These are phyloP conservation scores for Leishmania mexicana DNA, from an alignment of 208 protist species.

Conservation along the genomic window DNA sequence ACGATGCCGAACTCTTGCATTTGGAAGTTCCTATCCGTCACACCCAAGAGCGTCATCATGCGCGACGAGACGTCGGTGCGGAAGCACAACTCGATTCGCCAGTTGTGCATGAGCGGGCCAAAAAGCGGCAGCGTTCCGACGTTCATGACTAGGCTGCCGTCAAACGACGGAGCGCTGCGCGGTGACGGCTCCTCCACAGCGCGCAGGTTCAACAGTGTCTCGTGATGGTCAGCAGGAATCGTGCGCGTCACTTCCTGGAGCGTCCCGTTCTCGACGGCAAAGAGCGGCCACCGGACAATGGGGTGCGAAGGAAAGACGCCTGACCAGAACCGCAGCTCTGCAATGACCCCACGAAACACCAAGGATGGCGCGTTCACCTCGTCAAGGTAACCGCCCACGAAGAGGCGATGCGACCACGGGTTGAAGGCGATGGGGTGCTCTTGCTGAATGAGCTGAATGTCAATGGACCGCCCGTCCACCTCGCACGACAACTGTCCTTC, in stretches of 20 bases:
- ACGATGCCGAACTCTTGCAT: slow-evolving; percentile 90
- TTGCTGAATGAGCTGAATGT: slow-evolving; percentile 80
- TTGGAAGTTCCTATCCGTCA: slow-evolving; percentile 81
- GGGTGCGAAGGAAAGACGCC: slow-evolving; percentile 48
- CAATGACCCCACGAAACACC: slow-evolving; percentile 75
- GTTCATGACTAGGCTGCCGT: slow-evolving; percentile 81
- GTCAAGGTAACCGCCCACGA: slow-evolving; percentile 79
- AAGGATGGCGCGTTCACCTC: slow-evolving; percentile 60
- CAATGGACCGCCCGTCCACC: slow-evolving; percentile 58
- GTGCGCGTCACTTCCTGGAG: slow-evolving; percentile 70
- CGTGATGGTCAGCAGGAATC: slow-evolving; percentile 76
- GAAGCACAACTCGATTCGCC: slow-evolving; percentile 86
- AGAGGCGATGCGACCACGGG: slow-evolving; percentile 85
- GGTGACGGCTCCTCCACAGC: slow-evolving; percentile 53
- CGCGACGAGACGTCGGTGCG: slow-evolving; percentile 70
- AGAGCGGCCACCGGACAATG: slow-evolving; percentile 74
- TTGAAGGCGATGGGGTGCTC: slow-evolving; percentile 91
- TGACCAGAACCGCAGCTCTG: slow-evolving; percentile 81
- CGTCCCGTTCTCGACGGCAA: slow-evolving; percentile 52
- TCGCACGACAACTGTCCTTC: slow-evolving; percentile 68
- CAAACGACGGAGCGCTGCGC: slow-evolving; percentile 65
- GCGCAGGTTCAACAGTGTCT: slow-evolving; percentile 70
- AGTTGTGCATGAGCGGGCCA: slow-evolving; percentile 89
- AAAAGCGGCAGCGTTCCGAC: slow-evolving; percentile 71
- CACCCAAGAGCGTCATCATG: slow-evolving; percentile 82